Conservation (phyloP, 1,284 basidiomycete genomes). For the Entoloma clypeatum region DNA sequence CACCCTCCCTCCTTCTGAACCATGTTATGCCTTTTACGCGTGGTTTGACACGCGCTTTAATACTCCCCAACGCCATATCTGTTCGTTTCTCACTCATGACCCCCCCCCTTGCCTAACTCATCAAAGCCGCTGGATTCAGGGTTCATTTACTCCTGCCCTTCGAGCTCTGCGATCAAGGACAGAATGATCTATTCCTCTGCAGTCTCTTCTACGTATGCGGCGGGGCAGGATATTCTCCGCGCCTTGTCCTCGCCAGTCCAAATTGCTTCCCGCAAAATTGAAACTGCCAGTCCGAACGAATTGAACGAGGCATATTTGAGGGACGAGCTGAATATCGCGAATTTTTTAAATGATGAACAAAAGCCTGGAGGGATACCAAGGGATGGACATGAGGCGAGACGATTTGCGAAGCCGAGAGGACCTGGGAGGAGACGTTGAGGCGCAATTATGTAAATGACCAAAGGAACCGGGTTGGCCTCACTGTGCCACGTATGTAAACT, state of each 20-base stretch:
- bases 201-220: slow-evolving; percentile 51
- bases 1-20: slow-evolving; percentile 50
- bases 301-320: slow-evolving; percentile 61
- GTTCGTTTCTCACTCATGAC: slow-evolving; percentile 33
- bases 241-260: slow-evolving; percentile 36
- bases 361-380: slow-evolving; percentile 12
- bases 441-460: neutral
- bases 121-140: slow-evolving; percentile 37
- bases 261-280: slow-evolving; percentile 61
- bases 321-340: slow-evolving; percentile 46
- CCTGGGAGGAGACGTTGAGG: slow-evolving; percentile 37
- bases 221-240: slow-evolving; percentile 50
- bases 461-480: too few species aligned
- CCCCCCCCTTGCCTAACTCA: neutral
- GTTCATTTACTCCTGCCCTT: slow-evolving; percentile 88
- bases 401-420: slow-evolving; percentile 60
- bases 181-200: slow-evolving; percentile 86
- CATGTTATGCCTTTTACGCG: slow-evolving; percentile 72
- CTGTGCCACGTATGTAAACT: too few species aligned
- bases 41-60: slow-evolving; percentile 51
- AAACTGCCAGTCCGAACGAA: slow-evolving; percentile 79
- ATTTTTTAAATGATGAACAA: slow-evolving; percentile 8
- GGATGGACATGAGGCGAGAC: slow-evolving; percentile 33
- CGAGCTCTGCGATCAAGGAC: slow-evolving; percentile 71
- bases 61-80: slow-evolving; percentile 48